A percentile compares a stretch with the other conserved stretches of the same genome.
phyloP scores from a whole-genome alignment of 164 flowering plant species.

The Buxus sempervirens region DNA sequence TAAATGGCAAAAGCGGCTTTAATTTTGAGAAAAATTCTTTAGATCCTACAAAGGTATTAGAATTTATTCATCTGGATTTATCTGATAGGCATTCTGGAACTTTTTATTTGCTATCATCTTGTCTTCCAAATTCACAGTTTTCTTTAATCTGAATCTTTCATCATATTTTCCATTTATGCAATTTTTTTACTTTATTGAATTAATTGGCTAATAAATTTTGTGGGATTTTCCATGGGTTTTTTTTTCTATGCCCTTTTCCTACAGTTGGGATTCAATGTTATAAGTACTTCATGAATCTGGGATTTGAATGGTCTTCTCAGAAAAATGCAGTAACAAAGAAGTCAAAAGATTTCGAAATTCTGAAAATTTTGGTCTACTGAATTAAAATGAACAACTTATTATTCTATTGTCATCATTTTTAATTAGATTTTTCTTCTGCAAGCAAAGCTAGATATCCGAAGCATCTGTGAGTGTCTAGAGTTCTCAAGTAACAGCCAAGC shows the following conservation, averaged over 20 bases:
- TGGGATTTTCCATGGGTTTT: not conserved
- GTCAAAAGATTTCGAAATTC: too few relatives aligned
- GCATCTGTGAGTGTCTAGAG: too few relatives aligned
- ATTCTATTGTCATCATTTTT: too few relatives aligned
- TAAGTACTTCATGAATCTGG: not conserved
- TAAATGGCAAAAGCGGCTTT: slow-evolving; percentile 28
- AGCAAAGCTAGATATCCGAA: too few relatives aligned
- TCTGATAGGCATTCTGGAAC: not conserved
- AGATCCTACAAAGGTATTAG: slow-evolving; percentile 42
- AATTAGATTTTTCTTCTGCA: too few relatives aligned
- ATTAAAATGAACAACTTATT: not conserved
- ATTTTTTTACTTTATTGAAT: not conserved
- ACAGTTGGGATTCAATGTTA: not conserved
- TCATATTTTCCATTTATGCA: not conserved
- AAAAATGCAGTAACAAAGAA: not conserved
- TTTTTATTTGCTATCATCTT: not conserved
- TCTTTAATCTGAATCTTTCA: not conserved
- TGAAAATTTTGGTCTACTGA: not conserved
- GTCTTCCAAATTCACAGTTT: not conserved
- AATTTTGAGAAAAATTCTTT: slow-evolving; percentile 26
- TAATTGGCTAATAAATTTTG: not conserved
- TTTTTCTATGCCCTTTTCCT: not conserved
- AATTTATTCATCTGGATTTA: not conserved
- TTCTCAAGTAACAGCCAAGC: too few relatives aligned
- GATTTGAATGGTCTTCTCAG: too few relatives aligned